Base-by-base conservation (phyloP, 768 basidiomycete species). In the Cystoderma amianthinum region DNA sequence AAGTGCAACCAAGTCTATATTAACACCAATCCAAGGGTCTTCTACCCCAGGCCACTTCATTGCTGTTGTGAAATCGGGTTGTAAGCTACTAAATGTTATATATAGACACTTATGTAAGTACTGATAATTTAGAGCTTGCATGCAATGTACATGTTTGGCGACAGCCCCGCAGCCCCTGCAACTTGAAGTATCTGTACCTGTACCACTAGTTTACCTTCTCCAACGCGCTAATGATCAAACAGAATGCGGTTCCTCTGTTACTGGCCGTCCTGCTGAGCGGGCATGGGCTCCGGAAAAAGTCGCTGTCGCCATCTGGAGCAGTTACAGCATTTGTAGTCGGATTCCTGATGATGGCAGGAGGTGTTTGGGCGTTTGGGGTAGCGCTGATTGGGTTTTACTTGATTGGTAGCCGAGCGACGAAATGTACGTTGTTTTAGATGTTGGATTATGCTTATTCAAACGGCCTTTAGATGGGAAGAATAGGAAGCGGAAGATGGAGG, bases 361-460 rank as follows among this genome's bases (percentile, higher is more conserved):
- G 73, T 6, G 67, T 81, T 25, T 68, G 72, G 32, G 72, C 75
- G 0, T 82, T 88, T 52, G 85, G 82, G 12, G 59, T 74, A 9
- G 65, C 78, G 1, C 65, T 93, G 43, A 71, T 91, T 43, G 75
- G 74, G 0, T 87, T 94, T 58, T 94, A 96, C 59, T 63, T 93
- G 21, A 52, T 78, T 0, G 93, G 82, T 3, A 86, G 85, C 46
- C 73, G 76, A 36, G 92, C 92, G 0, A 96, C 94, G 2, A 93
- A 91, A 61, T 72, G 80, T 79, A 51, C 51, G 79, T 67, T 0
- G 13, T 5, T 23, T 13, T 39, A 15, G 5, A 24, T 2, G 2
- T 6, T 34, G 16, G 19, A 18, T 17, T 17, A 18, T 22, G 36
- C 34, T 6, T 25, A 20, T 32, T 5, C 15, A 23, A 11, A 15